Conservation (phyloP, 2,329 filamentous ascomycete genomes). For the Monosporascus sp. region DNA sequence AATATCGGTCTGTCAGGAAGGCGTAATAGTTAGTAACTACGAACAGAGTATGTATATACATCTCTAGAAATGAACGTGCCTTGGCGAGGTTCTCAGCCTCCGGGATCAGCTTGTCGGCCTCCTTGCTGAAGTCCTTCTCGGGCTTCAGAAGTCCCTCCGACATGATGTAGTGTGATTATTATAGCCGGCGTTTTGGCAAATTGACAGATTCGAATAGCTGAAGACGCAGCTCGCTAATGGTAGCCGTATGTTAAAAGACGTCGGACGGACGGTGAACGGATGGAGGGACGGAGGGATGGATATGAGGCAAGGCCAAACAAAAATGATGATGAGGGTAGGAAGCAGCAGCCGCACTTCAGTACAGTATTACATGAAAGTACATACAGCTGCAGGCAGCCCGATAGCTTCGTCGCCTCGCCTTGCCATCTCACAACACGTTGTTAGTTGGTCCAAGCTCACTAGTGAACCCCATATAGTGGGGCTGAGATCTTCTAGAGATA, state of each 20-base stretch:
- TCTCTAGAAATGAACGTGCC: slow-evolving; percentile 43
- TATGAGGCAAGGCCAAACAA: too few species aligned
- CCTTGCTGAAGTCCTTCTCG: slow-evolving; percentile 98
- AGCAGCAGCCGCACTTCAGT: neutral
- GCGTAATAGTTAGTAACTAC: slow-evolving; percentile 2
- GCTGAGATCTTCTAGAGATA: neutral
- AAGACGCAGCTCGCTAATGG: neutral
- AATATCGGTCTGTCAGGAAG: slow-evolving; percentile 60
- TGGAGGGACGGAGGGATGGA: too few species aligned
- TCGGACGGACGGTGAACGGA: too few species aligned
- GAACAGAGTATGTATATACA: slow-evolving; percentile 1
- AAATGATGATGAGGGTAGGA: too few species aligned
- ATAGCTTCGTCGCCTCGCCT: neutral
- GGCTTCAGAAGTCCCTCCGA: slow-evolving; percentile 81
- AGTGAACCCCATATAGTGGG: neutral
- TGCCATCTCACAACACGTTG: neutral
- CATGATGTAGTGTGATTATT: slow-evolving; percentile 50
- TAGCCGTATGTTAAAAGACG: too few species aligned
- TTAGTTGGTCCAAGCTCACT: neutral
- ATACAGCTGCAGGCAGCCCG: neutral
- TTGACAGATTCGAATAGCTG: neutral
- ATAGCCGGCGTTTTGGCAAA: neutral
- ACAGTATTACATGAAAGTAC: neutral
- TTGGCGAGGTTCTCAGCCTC: slow-evolving; percentile 87
- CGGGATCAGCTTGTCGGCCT: slow-evolving; percentile 85